These are phyloP conservation scores for Gossypium raimondii DNA, from an alignment of 345 rosid species.

Conservation along the genomic window DNA sequence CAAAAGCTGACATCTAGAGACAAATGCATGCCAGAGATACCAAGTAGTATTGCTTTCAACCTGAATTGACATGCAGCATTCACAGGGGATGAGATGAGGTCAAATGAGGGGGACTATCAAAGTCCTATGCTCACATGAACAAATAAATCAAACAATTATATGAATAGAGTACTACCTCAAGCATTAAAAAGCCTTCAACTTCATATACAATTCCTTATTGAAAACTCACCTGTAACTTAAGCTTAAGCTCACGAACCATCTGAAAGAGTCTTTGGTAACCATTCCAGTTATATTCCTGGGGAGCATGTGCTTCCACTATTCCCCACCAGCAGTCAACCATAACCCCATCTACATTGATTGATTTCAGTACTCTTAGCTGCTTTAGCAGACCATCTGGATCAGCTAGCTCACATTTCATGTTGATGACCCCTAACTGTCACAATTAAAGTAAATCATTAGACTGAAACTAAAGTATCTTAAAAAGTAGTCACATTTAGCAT, in stretches of 20 bases:
- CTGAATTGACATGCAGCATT: background rate
- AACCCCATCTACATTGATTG: slow-evolving; percentile 78
- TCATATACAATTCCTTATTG: background rate
- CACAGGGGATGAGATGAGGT: background rate
- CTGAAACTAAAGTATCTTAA: slow-evolving; percentile 7
- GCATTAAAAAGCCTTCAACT: slow-evolving; percentile 3
- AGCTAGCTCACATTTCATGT: slow-evolving; percentile 84
- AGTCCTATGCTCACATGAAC: background rate
- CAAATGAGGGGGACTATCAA: background rate
- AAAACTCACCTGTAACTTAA: slow-evolving; percentile 75
- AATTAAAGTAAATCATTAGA: slow-evolving; percentile 15
- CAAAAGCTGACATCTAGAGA: slow-evolving; percentile 1
- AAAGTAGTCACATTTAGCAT: slow-evolving; percentile 1
- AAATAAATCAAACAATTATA: background rate
- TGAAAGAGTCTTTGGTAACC: slow-evolving; percentile 87
- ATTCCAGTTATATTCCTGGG: slow-evolving; percentile 90
- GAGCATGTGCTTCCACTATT: slow-evolving; percentile 89
- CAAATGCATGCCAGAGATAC: background rate
- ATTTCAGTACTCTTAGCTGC: slow-evolving; percentile 76
- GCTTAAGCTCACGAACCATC: slow-evolving; percentile 78
- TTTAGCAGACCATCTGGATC: slow-evolving; percentile 83
- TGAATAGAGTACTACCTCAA: background rate
- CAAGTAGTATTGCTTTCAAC: background rate
- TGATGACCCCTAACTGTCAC: slow-evolving; percentile 81
- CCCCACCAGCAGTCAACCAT: slow-evolving; percentile 99